Evolutionary conservation across 208 protist species (phyloP), one percentile per base, ranked within the genome.

Genomic region (Angomonas deanei): DNA sequence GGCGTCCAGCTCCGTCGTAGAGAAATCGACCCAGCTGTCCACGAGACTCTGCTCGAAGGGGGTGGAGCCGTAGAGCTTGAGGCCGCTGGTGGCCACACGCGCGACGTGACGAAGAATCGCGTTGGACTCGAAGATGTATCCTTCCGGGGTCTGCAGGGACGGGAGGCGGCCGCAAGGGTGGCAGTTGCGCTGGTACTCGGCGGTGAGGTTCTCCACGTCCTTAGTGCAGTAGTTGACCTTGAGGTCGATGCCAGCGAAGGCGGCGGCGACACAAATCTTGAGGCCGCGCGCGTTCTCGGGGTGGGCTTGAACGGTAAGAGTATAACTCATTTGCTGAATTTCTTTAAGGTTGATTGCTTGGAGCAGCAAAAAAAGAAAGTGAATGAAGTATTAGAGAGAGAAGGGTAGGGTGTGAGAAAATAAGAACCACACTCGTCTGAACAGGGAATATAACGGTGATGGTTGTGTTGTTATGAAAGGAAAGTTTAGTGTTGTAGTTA

Each of bases 21-120:
- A 69, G 63, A 92, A 93, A 74, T 96, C 89, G 15, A 96, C 64
- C 89, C 89, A 96, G 79, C 80, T 83, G 73, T 96, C 89, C n/a
- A 93, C 78, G 70, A 92, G 82, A 28, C 68, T 77, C 49, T 26
- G 63, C 74, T 96, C 80, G 66, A 82, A 91, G 1, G 72, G 76
- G 3, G 80, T 91, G 61, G 36, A 6, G 60, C 90, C 90, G 68
- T 92, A 92, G 6, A 94, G 84, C 47, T 83, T 76, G 33, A 36
- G 64, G 53, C 72, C 72, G 61, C 65, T 80, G 70, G 75, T 81
- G 68, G 83, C 76, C 21, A 70, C 15, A 48, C 86, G 82, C 27
- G 78, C 90, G 58, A 96, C 77, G 79, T 88, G 69, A 60, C 87
- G 78, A 17, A 90, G 3, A 60, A 96, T 96, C 47, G 86, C 82